A percentile compares a stretch with the other conserved stretches of the same genome.
phyloP scores from a whole-genome alignment of 768 basidiomycete genomes.

The Leucocoprinus leucothites region DNA sequence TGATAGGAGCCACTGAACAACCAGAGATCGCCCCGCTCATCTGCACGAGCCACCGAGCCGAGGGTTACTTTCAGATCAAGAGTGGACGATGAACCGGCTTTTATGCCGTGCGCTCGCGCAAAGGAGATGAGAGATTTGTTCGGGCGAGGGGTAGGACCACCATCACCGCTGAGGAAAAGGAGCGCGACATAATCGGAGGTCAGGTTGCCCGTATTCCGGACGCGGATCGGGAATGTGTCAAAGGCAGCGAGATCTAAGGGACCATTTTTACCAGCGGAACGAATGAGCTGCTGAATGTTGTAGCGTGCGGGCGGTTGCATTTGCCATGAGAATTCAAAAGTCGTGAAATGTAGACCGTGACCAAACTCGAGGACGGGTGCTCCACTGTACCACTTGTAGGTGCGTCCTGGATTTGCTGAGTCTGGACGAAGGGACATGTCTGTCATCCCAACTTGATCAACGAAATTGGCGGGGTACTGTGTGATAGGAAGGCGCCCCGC shows the following conservation, averaged over 20 bases:
- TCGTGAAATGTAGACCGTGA: conserved; percentile 52
- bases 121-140: conserved; percentile 52
- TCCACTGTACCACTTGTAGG: conserved; percentile 56
- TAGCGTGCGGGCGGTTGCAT: conserved; percentile 31
- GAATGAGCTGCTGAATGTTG: conserved; percentile 38
- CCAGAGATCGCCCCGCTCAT: conserved; percentile 41
- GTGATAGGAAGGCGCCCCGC: conserved; percentile 53
- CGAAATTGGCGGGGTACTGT: conserved; percentile 50
- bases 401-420: conserved; percentile 47
- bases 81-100: conserved; percentile 20
- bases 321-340: conserved; percentile 40
- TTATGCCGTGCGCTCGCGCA: conserved; percentile 32
- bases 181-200: conserved; percentile 56
- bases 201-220: conserved; percentile 45
- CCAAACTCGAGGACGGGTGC: conserved; percentile 53
- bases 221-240: conserved; percentile 44
- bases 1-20: conserved; percentile 43
- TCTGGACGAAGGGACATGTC: conserved; percentile 55
- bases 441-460: conserved; percentile 49
- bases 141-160: conserved; percentile 48
- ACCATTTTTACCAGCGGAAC: conserved; percentile 12
- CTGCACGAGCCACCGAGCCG: conserved; percentile 47
- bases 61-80: conserved; percentile 42
- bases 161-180: conserved; percentile 45
- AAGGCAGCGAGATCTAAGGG: conserved; percentile 42